Conservation (phyloP, 139 green algal species). For the Volvox reticuliferus region DNA sequence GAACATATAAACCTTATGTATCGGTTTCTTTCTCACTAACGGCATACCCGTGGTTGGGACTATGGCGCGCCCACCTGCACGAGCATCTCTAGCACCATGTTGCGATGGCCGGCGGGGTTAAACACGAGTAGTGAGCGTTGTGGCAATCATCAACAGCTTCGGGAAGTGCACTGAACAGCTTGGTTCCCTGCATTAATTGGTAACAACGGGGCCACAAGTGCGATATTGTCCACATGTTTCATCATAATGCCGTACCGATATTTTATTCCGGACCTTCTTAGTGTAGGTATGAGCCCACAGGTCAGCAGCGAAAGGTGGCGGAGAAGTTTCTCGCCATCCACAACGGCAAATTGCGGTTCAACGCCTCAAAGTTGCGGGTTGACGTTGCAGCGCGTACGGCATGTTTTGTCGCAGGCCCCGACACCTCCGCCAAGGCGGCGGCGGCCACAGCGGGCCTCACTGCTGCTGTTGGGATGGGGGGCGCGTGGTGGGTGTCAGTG, state of each 20-base stretch:
- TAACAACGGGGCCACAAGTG: no score
- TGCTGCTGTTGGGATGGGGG: neutral
- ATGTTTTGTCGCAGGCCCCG: neutral
- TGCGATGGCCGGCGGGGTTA: neutral
- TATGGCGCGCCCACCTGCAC: neutral
- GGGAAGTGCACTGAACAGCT: no score
- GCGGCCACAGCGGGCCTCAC: neutral
- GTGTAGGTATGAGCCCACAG: slow-evolving; percentile 39
- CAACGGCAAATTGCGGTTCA: neutral
- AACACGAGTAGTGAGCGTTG: no score
- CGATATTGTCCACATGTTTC: no score
- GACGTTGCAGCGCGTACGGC: slow-evolving; percentile 4
- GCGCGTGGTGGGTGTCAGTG: neutral
- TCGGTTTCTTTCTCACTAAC: no score
- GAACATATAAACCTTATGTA: no score
- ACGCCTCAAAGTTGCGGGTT: neutral
- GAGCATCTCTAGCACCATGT: slow-evolving; percentile 20
- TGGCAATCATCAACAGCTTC: no score
- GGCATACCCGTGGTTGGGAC: no score
- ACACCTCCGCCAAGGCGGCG: no score
- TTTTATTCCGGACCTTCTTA: neutral
- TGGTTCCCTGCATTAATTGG: no score
- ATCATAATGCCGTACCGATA: no score
- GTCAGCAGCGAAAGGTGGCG: slow-evolving; percentile 49
- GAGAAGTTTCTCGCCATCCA: slow-evolving; percentile 42